A percentile compares a stretch with the other conserved stretches of the same genome.
phyloP scores from a whole-genome alignment of 2,329 filamentous ascomycete species.

The Teratosphaeria destructans region DNA sequence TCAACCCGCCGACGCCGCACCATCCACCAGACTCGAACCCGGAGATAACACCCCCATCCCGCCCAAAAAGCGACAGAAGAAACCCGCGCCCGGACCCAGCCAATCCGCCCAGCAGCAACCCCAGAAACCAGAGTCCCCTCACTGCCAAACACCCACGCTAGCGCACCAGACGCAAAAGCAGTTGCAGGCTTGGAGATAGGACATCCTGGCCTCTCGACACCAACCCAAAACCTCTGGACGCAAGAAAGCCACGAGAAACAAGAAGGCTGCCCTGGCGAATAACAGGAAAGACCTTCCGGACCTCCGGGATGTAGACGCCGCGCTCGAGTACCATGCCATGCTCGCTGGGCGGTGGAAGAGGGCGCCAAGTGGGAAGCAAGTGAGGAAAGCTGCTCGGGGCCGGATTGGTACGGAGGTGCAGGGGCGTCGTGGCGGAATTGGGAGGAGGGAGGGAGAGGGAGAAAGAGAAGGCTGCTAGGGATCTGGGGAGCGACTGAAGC shows the following conservation, averaged over 20 bases:
- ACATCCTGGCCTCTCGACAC: neutral
- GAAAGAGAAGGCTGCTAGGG: neutral
- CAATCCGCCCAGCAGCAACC: neutral
- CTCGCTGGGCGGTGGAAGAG: neutral
- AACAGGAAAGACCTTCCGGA: neutral
- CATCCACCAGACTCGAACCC: neutral
- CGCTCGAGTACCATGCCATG: neutral
- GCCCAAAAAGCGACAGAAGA: neutral
- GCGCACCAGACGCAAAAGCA: neutral
- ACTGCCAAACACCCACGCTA: neutral
- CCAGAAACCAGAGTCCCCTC: neutral
- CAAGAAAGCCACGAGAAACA: neutral
- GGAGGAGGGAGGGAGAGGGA: neutral
- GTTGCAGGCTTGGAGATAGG: neutral
- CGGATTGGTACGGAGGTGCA: neutral
- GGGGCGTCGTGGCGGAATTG: neutral
- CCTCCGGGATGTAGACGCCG: neutral
- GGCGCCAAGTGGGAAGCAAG: neutral
- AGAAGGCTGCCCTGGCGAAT: neutral
- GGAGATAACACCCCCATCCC: neutral
- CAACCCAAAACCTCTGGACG: neutral
- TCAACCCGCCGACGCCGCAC: neutral
- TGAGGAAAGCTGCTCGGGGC: neutral
- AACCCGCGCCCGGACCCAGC: neutral
- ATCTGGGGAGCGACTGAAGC: neutral